These are phyloP conservation scores for Glomus cerebriforme DNA, from an alignment of 192 early-diverging fungal species.

Conservation along the genomic window DNA sequence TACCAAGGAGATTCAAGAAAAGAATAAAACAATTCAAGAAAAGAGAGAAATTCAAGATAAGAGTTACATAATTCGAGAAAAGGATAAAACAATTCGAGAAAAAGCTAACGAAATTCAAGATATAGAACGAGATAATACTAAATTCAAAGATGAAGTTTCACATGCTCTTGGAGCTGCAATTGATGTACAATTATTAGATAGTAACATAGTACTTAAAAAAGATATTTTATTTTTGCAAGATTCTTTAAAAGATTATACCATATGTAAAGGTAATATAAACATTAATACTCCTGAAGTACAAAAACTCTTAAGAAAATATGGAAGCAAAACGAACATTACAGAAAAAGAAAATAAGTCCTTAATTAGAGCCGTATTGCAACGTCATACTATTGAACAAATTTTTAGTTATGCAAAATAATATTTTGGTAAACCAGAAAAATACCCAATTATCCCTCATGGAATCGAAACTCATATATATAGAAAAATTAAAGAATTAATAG, in stretches of 20 bases:
- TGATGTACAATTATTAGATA: conserved; percentile 7
- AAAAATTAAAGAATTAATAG: not conserved
- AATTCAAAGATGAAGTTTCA: conserved; percentile 14
- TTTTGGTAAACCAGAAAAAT: not conserved
- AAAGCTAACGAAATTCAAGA: not conserved
- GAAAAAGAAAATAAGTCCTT: not conserved
- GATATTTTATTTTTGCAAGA: conserved; percentile 16
- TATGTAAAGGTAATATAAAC: not conserved
- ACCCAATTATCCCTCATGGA: not conserved
- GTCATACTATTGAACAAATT: not conserved
- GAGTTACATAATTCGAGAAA: too few species aligned
- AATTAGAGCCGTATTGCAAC: conserved; percentile 7
- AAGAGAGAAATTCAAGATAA: too few species aligned
- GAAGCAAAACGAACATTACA: not conserved
- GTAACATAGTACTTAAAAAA: conserved; percentile 13
- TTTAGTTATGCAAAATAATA: not conserved
- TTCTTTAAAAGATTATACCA: not conserved
- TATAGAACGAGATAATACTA: not conserved
- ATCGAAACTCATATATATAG: not conserved
- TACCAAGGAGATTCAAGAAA: too few species aligned
- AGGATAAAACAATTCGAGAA: too few species aligned
- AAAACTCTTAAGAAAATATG: conserved; percentile 15
- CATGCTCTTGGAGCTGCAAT: conserved; percentile 21
- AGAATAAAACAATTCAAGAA: too few species aligned
- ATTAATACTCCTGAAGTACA: not conserved